These are phyloP conservation scores for Calcarisporium arbuscula DNA, from an alignment of 2,329 filamentous ascomycete genomes.

Conservation along the genomic window DNA sequence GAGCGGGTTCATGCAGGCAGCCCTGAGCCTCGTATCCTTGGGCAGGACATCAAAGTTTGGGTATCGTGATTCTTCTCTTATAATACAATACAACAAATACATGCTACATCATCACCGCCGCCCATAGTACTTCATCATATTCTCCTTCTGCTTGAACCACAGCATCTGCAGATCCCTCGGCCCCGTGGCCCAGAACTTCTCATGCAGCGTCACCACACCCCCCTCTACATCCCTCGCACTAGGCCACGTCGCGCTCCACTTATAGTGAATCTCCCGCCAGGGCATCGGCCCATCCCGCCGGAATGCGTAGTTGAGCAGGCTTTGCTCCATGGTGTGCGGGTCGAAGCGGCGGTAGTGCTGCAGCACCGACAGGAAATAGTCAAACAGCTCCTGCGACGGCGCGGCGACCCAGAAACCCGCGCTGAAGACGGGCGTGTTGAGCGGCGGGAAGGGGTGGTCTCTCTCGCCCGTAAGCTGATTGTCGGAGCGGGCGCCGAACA, in stretches of 20 bases:
- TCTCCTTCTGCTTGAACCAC: slow-evolving; percentile 4
- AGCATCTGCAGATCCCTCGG: slow-evolving; percentile 6
- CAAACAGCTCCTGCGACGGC: slow-evolving; percentile 29
- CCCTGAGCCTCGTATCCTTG: too few relatives aligned
- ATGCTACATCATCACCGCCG: too few relatives aligned
- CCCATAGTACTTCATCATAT: too few relatives aligned
- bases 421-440: slow-evolving; percentile 24
- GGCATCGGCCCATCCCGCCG: slow-evolving; percentile 33
- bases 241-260: slow-evolving; percentile 33
- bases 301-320: slow-evolving; percentile 37
- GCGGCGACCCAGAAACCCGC: slow-evolving; percentile 34
- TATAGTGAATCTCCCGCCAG: slow-evolving; percentile 29
- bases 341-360: slow-evolving; percentile 28
- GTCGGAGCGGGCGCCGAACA: slow-evolving; percentile 27
- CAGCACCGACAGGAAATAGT: slow-evolving; percentile 30
- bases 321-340: slow-evolving; percentile 32
- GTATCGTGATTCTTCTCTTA: too few relatives aligned
- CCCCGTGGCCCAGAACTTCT: slow-evolving; percentile 27
- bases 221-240: slow-evolving; percentile 23
- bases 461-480: slow-evolving; percentile 21
- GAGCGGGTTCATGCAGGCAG: too few relatives aligned
- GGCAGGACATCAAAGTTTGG: too few relatives aligned
- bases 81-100: too few relatives aligned
- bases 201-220: slow-evolving; percentile 28
- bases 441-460: slow-evolving; percentile 29